Base-by-base conservation (phyloP, 805 yeast species). In the Kodamaea kakaduensis region DNA sequence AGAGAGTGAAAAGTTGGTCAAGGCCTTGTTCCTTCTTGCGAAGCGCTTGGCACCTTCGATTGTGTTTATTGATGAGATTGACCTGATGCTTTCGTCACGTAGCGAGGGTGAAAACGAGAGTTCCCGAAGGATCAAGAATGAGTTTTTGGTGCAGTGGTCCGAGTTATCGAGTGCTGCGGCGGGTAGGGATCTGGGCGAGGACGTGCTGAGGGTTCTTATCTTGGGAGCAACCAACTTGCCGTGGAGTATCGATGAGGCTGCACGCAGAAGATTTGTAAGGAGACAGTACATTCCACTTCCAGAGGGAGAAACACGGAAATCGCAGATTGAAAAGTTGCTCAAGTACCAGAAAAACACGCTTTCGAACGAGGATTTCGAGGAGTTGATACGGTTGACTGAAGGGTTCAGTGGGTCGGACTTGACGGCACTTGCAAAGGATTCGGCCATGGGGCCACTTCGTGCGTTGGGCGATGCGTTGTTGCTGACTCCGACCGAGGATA, bases 201-300 rank as follows among this genome's bases (percentile, higher is more conserved):
- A 64, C 32, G 61, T 58, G 15, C 54, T 61, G 33, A 68, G 97
- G 36, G 97, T 90, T 3, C 66, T 93, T 24, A 94, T 90, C 3
- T 63, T 93, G 25, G 97, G 96, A 0, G 97, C 97, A 1, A 90
- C 97, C 0, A 93, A 90, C 56, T 57, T 90, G 42, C 98, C 98
- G 0, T 90, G 98, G 98, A 83, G 87, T 2, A 88, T 85, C 42
- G 98, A 90, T 58, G 97, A 93, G 52, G 97, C 97, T 2, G 97
- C 97, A 1, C 69, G 97, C 50, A 74, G 97, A 56, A 71, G 97
- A 43, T 90, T 90, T 60, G 95, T 86, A 5, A 75, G 94, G 50
- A 69, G 97, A 34, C 94, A 86, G 52, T 89, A 93, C 59, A 89
- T 93, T 36, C 97, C 97, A 3, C 65, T 93, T 30, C 97, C 98